Evolutionary conservation across 2,329 filamentous ascomycete species (phyloP).

Genomic region (Clonostachys rosea): DNA sequence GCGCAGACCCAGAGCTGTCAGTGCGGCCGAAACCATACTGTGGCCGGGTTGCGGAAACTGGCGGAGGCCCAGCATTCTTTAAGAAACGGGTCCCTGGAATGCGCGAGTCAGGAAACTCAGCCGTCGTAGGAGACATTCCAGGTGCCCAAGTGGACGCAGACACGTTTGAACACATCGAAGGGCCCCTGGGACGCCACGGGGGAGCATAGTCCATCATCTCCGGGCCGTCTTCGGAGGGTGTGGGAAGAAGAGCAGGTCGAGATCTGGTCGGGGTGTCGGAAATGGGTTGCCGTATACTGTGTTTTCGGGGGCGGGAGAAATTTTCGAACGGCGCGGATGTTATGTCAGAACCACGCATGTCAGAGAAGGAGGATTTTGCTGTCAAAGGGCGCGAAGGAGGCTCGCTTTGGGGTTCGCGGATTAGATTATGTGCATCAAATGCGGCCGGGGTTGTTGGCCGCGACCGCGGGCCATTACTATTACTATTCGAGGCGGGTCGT

Average conservation of each 20-base stretch:
- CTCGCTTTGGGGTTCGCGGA: constrained; percentile 8
- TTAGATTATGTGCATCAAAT: background rate
- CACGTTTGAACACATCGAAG: constrained; percentile 2
- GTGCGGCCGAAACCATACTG: constrained; percentile 15
- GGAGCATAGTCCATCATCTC: constrained; percentile 10
- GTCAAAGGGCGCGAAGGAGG: constrained; percentile 20
- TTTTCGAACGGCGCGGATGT: constrained; percentile 39
- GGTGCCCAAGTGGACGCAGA: constrained; percentile 4
- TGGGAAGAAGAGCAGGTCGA: constrained; percentile 17
- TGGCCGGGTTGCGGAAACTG: constrained; percentile 15
- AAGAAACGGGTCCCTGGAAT: constrained; percentile 13
- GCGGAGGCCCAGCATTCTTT: constrained; percentile 16
- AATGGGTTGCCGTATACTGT: constrained; percentile 41
- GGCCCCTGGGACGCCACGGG: constrained; percentile 3
- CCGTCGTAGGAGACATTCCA: constrained; percentile 16
- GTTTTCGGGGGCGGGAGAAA: constrained; percentile 55
- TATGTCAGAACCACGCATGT: constrained; percentile 17
- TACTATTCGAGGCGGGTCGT: background rate
- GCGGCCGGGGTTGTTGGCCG: constrained; percentile 4
- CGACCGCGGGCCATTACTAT: background rate
- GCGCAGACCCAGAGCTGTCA: constrained; percentile 31
- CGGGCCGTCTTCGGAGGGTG: constrained; percentile 18
- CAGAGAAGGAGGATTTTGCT: constrained; percentile 21
- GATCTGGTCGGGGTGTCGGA: constrained; percentile 22
- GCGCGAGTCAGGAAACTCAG: constrained; percentile 28